Base-by-base conservation (phyloP, 2,329 filamentous ascomycete species). In the Nothophaeocryptopus gaeumannii region DNA sequence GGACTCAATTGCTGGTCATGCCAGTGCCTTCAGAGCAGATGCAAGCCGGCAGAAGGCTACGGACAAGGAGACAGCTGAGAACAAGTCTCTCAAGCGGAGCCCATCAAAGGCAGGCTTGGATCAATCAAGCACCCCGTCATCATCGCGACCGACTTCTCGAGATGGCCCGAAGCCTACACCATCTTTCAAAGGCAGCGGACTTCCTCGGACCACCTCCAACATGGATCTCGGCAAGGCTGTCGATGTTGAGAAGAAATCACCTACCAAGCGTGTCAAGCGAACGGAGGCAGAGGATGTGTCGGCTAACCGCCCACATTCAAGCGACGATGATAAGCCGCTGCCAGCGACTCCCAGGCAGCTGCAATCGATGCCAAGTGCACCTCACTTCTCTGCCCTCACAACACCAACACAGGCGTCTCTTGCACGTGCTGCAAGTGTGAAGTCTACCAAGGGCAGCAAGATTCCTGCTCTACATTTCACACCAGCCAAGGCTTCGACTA, bases 1-100 rank as follows among this genome's bases (percentile, higher is more conserved):
- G 92, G 90, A 96, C 67, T 96, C 91, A 2, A 96, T 97, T 64
- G 88, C 83, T 37, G 85, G 85, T 55, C 91, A 96, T 67, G 78
- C 89, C 8, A 95, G 91, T 9, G 81, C 85, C 12, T 93, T 85
- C 73, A 79, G 88, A 49, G 45, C 55, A 36, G 46, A 52, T n/a
- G 31, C 43, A 32, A 41, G 40, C 38, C 36, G 48, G 34, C 31
- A 51, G 5, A 51, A 51, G 5, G 39, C 51, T 5, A 43, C 51
- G 37, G 49, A 31, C 29, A 53, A 47, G 32, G 42, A 46, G 9
- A 32, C 41, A 10, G 38, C 40, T 5, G 67, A 57, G 8, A 62
- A 62, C 46, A 68, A 66, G 54, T 66, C 74, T 26, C 67, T 83
- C 58, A 83, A 82, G 71, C 76, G 78, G 35, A 79, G 74, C 38